A percentile compares a stretch with the other conserved stretches of the same genome.
Evolutionary conservation across 345 rosid genomes (phyloP).

Genomic region (Eucalyptus sp.): DNA sequence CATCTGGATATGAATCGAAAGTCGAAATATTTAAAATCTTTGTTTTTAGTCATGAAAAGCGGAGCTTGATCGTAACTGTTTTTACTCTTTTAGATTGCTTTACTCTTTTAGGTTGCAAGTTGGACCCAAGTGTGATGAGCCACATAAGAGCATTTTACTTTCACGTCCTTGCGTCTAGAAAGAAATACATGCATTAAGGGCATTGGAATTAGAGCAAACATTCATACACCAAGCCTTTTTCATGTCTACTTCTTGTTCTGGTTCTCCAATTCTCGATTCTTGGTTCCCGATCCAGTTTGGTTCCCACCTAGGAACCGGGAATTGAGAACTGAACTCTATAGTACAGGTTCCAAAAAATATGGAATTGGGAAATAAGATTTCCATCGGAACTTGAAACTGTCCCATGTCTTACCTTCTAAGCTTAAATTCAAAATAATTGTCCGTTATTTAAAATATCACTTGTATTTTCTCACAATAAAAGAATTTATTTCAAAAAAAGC

Average conservation of each 20-base stretch:
- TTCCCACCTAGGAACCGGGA: neutral
- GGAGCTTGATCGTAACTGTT: accelerated
- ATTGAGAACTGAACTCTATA: neutral
- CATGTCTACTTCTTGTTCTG: accelerated
- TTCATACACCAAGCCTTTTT: neutral
- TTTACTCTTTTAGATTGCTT: neutral
- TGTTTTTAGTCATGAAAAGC: neutral
- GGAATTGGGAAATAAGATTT: neutral
- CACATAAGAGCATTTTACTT: no score
- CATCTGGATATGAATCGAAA: neutral
- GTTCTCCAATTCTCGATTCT: neutral
- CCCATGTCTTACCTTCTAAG: neutral
- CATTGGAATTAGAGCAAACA: neutral
- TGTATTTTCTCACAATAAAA: no score
- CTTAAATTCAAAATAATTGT: neutral
- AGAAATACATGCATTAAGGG: neutral
- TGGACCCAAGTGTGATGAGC: neutral
- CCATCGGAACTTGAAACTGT: neutral
- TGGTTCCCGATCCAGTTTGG: accelerated
- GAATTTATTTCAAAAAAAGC: no score
- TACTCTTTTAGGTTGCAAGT: neutral
- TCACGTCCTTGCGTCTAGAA: neutral
- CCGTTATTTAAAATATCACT: neutral
- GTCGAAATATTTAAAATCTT: neutral
- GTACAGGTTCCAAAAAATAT: neutral